Evolutionary conservation across 2,329 filamentous ascomycete genomes (phyloP).

Genomic region (Xylaria sp.): DNA sequence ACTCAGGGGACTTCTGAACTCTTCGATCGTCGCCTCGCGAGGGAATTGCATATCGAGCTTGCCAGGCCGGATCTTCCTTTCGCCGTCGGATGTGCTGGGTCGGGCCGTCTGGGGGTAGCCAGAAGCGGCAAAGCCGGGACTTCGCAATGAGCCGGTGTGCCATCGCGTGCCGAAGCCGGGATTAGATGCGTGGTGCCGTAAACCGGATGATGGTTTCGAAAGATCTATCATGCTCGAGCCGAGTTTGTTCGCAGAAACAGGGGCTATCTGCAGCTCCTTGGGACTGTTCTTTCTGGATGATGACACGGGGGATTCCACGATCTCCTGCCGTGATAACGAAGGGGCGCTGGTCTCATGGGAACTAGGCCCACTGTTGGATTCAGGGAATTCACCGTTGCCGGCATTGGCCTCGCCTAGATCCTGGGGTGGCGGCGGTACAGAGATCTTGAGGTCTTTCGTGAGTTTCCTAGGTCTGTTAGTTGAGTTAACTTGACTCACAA

Average conservation of each 20-base stretch:
- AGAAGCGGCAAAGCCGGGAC: slow-evolving; percentile 28
- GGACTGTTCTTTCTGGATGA: slow-evolving; percentile 20
- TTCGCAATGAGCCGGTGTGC: slow-evolving; percentile 35
- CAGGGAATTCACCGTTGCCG: slow-evolving; percentile 9
- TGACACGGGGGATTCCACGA: slow-evolving; percentile 34
- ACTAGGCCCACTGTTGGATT: slow-evolving; percentile 12
- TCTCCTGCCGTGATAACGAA: slow-evolving; percentile 36
- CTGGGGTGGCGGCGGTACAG: slow-evolving; percentile 23
- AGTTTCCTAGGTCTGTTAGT: slow-evolving; percentile 32
- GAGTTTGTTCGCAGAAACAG: slow-evolving; percentile 36
- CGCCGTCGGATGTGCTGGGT: slow-evolving; percentile 32
- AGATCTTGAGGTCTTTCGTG: slow-evolving; percentile 30
- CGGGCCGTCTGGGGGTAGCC: slow-evolving; percentile 31
- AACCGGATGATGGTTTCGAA: slow-evolving; percentile 25
- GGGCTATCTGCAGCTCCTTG: slow-evolving; percentile 27
- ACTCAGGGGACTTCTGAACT: slow-evolving; percentile 13
- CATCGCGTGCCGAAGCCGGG: slow-evolving; percentile 33
- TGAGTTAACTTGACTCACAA: too few relatives aligned
- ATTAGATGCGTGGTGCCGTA: slow-evolving; percentile 29
- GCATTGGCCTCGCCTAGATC: slow-evolving; percentile 10
- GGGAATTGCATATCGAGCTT: slow-evolving; percentile 45
- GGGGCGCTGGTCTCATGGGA: slow-evolving; percentile 14
- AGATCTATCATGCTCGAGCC: slow-evolving; percentile 45
- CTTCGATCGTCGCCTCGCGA: slow-evolving; percentile 26
- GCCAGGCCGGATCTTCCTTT: slow-evolving; percentile 40